These are phyloP conservation scores for Tagetes erecta DNA, from an alignment of 129 eudicot genomes.

Conservation along the genomic window DNA sequence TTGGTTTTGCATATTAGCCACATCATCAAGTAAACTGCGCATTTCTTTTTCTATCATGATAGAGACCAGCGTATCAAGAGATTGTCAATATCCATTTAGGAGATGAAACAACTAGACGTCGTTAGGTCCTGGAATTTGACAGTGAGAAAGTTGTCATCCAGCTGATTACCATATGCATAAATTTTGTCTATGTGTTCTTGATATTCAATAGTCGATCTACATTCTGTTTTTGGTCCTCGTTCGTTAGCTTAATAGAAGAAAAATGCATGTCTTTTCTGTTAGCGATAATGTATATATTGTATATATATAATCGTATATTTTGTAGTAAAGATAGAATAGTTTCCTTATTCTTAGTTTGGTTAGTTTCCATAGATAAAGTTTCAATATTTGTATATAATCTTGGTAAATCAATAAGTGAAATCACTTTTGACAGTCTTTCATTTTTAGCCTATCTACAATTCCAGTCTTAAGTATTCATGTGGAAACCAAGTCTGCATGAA, in stretches of 20 bases:
- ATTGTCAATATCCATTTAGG: constrained; percentile 94
- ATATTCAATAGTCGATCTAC: neutral
- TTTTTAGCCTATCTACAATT: neutral
- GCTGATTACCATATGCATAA: constrained; percentile 35
- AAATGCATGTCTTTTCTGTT: neutral
- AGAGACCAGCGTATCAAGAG: constrained; percentile 97
- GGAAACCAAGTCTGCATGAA: no score
- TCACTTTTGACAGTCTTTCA: neutral
- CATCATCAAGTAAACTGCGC: constrained; percentile 4
- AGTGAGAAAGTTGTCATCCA: constrained; percentile 98
- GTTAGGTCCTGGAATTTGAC: constrained; percentile 96
- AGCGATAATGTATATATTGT: neutral
- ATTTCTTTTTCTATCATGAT: constrained; percentile 11
- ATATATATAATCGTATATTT: no score
- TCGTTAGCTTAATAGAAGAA: neutral
- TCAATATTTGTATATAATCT: no score
- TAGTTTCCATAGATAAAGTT: no score
- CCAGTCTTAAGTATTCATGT: no score
- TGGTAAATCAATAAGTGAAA: no score
- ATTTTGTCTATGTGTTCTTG: constrained; percentile 5
- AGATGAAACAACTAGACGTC: constrained; percentile 93
- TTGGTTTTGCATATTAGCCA: neutral
- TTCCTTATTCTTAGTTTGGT: no score
- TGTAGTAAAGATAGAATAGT: no score
- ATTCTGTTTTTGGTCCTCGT: neutral